A percentile compares a stretch with the other conserved stretches of the same genome.
These are phyloP conservation scores for Lichtheimia corymbifera DNA, from an alignment of 371 early-diverging fungal species.

Conservation along the genomic window DNA sequence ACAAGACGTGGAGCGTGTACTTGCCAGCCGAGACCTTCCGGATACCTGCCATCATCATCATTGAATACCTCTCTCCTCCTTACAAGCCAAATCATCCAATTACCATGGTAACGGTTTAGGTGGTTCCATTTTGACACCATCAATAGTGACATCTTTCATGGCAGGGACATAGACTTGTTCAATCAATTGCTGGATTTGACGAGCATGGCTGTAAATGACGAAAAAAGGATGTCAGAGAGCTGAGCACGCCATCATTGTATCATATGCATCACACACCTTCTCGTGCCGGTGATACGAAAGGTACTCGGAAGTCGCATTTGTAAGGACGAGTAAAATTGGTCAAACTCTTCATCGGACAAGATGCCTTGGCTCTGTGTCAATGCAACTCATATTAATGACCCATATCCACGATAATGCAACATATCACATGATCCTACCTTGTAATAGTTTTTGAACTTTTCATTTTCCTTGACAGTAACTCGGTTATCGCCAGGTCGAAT, in stretches of 20 bases:
- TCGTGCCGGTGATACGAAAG: conserved; percentile 93
- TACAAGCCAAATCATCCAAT: not conserved
- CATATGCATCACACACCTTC: conserved; percentile 50
- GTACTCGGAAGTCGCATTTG: conserved; percentile 81
- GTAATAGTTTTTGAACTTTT: conserved; percentile 71
- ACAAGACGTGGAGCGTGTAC: conserved; percentile 70
- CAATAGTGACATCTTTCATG: conserved; percentile 58
- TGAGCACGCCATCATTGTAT: conserved; percentile 1
- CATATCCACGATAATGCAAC: not conserved
- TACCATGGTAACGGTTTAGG: conserved; percentile 80
- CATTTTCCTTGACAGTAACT: conserved; percentile 59
- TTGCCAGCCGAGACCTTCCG: conserved; percentile 88
- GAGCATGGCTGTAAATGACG: conserved; percentile 35
- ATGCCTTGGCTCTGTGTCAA: conserved; percentile 65
- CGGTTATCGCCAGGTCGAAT: conserved; percentile 2
- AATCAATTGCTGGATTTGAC: conserved; percentile 54
- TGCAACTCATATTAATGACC: not conserved
- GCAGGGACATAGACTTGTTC: conserved; percentile 55
- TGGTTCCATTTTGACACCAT: conserved; percentile 70
- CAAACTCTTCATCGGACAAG: conserved; percentile 84
- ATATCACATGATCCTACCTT: conserved; percentile 43
- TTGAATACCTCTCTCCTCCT: too few relatives aligned
- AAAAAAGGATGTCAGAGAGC: not conserved
- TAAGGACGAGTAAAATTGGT: conserved; percentile 63
- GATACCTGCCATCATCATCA: conserved; percentile 56